Evolutionary conservation across 257 asterid genomes (phyloP), one percentile per base, ranked within the genome.

Genomic region (Lycium barbarum): DNA sequence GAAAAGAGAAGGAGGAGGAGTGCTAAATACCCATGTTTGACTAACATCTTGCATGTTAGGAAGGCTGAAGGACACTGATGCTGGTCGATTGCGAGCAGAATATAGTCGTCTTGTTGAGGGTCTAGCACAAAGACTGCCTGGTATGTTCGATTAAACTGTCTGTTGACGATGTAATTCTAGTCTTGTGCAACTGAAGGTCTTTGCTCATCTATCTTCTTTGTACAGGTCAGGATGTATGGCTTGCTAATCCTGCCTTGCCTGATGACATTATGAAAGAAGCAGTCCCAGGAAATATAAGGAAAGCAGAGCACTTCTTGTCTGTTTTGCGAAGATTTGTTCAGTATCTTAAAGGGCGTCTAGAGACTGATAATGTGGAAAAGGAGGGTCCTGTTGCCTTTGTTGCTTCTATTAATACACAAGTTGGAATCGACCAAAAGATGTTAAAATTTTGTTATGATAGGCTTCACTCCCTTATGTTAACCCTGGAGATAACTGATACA

Each of bases 1-100:
- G 12, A 26, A 10, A 20, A 74, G 47, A 3, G 8, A 51, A 76
- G 82, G 51, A 51, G 2, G n/a, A 51, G 22, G 43, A 51, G 57
- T 11, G 14, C 3, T 9, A 53, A 57, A 76, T 51, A 76, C 63
- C 38, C 63, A 76, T 53, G 81, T 83, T 53, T 83, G 85, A 15
- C 80, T 80, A 79, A 76, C 79, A 74, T 86, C 89, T 91, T 83
- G 90, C 91, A 90, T 95, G 98, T 94, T 93, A 93, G 98, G 97
- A 95, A 97, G 99, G 98, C 91, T 95, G 90, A 95, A 97, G 98
- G 98, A 98, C 90, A 93, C 98, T 49, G 99, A 97, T 91, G 98
- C 98, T 88, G 97, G 95, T 91, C 95, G 99, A 88, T 89, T 97
- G 91, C 98, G 97, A 84, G 93, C 97, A 74, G 99, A 95, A 80